phyloP scores from a whole-genome alignment of 352 stramenopile species.

The Pythium aquatile region DNA sequence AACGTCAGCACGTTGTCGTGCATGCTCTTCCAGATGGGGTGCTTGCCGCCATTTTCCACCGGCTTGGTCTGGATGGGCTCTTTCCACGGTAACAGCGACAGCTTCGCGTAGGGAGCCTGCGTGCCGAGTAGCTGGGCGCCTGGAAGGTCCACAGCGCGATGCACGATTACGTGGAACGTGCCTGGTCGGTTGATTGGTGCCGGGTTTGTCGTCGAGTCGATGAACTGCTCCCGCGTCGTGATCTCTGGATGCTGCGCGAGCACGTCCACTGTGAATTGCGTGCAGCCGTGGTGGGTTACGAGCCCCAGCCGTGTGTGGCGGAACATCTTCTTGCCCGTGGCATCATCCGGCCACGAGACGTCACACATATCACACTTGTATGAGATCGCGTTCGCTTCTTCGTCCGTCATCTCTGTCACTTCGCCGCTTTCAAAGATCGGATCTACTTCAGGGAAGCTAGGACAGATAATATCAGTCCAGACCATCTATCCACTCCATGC shows the following conservation, averaged over 20 bases:
- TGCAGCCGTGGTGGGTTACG: constrained; percentile 69
- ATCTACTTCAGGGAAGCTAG: constrained; percentile 57
- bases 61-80: constrained; percentile 81
- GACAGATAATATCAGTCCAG: not conserved
- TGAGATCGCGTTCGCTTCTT: constrained; percentile 21
- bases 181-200: constrained; percentile 63
- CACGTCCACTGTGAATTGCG: constrained; percentile 74
- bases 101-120: constrained; percentile 64
- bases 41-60: constrained; percentile 65
- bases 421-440: constrained; percentile 70
- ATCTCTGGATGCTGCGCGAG: constrained; percentile 59
- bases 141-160: constrained; percentile 70
- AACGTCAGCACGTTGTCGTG: constrained; percentile 85
- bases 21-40: constrained; percentile 67
- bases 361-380: constrained; percentile 77
- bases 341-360: constrained; percentile 79
- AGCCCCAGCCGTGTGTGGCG: constrained; percentile 46
- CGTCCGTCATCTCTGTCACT: constrained; percentile 44
- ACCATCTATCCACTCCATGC: not conserved
- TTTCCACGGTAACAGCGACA: constrained; percentile 83
- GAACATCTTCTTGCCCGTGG: constrained; percentile 49
- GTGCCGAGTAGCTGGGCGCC: constrained; percentile 64
- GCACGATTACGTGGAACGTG: constrained; percentile 73
- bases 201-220: constrained; percentile 39
- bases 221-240: constrained; percentile 48